Percentiles rank a stretch among this genome's conserved stretches.
These are phyloP conservation scores for Corylus avellana DNA, from an alignment of 306 rosid species.

Conservation along the genomic window DNA sequence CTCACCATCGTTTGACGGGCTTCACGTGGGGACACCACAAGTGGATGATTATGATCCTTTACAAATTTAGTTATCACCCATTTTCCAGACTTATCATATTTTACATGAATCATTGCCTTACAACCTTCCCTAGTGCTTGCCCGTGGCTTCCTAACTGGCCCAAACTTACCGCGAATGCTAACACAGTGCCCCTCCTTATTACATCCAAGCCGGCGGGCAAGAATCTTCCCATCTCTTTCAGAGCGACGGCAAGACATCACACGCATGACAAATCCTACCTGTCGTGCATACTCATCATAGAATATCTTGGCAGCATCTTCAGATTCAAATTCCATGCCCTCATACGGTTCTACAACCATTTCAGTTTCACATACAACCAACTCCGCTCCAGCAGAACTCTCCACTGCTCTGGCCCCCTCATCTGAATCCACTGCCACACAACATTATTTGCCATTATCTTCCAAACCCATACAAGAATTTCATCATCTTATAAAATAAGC, in stretches of 20 bases:
- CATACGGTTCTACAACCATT: constrained; percentile 65
- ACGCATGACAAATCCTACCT: constrained; percentile 88
- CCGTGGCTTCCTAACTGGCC: constrained; percentile 77
- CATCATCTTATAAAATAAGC: constrained; percentile 2
- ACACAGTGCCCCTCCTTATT: constrained; percentile 90
- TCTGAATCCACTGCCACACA: constrained; percentile 65
- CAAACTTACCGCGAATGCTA: constrained; percentile 74
- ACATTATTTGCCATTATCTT: constrained; percentile 25
- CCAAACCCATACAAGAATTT: constrained; percentile 20
- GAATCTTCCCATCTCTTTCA: constrained; percentile 92
- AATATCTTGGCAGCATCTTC: constrained; percentile 97
- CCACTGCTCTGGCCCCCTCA: constrained; percentile 48
- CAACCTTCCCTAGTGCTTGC: constrained; percentile 96
- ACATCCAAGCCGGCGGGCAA: constrained; percentile 93
- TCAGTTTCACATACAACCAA: constrained; percentile 45
- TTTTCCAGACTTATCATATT: constrained; percentile 80
- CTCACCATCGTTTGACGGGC: constrained; percentile 94
- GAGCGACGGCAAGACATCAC: constrained; percentile 98
- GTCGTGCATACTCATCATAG: constrained; percentile 87
- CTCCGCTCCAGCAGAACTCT: constrained; percentile 45
- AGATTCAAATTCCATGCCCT: constrained; percentile 88
- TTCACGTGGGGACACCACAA: constrained; percentile 88
- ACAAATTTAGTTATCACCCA: constrained; percentile 93
- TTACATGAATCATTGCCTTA: constrained; percentile 94
- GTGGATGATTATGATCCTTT: constrained; percentile 88